These are phyloP conservation scores for Oxyria digyna DNA, from an alignment of 148 eudicot species.

Conservation along the genomic window DNA sequence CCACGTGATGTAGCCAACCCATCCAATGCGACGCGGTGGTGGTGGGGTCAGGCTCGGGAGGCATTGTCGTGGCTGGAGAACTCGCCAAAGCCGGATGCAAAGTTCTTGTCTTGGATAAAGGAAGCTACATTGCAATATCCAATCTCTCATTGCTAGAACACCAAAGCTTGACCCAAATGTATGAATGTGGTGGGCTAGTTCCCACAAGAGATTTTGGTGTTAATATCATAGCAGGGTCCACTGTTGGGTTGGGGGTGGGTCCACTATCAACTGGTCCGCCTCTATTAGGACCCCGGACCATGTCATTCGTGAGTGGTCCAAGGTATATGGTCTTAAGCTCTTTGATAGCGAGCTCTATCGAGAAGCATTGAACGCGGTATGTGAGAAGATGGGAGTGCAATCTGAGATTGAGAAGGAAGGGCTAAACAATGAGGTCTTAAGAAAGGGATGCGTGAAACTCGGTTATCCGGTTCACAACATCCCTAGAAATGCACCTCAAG, in stretches of 20 bases:
- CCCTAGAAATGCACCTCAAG: slow-evolving; percentile 36
- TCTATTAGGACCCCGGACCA: slow-evolving; percentile 54
- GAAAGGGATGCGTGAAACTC: slow-evolving; percentile 55
- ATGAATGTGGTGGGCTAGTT: slow-evolving; percentile 43
- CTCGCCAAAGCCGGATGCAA: slow-evolving; percentile 62
- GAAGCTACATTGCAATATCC: slow-evolving; percentile 36
- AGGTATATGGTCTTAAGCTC: slow-evolving; percentile 24
- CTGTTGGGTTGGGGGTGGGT: slow-evolving; percentile 83
- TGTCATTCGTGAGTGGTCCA: slow-evolving; percentile 45
- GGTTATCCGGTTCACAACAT: slow-evolving; percentile 43
- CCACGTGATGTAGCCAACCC: too few species aligned
- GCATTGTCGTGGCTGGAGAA: slow-evolving; percentile 58
- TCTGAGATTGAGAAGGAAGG: slow-evolving; percentile 47
- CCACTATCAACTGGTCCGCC: slow-evolving; percentile 66
- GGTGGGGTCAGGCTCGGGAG: slow-evolving; percentile 72
- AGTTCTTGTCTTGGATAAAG: slow-evolving; percentile 66
- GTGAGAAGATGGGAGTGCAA: slow-evolving; percentile 62
- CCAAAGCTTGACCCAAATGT: slow-evolving; percentile 43
- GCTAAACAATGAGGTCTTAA: slow-evolving; percentile 39
- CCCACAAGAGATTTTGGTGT: slow-evolving; percentile 33
- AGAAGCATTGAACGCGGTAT: slow-evolving; percentile 52
- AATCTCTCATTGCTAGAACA: slow-evolving; percentile 65
- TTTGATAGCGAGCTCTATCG: slow-evolving; percentile 33
- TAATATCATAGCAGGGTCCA: slow-evolving; percentile 49
- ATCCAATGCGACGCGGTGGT: slow-evolving; percentile 61